These are phyloP conservation scores for Hamamelis virginiana DNA, from an alignment of 164 flowering plant species.

Conservation along the genomic window DNA sequence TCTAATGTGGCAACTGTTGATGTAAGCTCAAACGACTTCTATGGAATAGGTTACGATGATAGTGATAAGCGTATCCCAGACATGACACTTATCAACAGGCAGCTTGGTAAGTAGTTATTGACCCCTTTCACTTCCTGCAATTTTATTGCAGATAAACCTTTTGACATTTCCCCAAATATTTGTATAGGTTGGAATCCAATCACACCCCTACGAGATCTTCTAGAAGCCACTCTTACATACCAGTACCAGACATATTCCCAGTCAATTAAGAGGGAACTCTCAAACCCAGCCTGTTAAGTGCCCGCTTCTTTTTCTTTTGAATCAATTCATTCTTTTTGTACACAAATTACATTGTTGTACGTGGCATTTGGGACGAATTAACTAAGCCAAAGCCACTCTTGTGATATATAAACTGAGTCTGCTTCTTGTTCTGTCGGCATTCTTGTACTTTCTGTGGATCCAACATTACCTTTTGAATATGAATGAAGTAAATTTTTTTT, in stretches of 20 bases:
- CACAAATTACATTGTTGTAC: not conserved
- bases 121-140: not conserved
- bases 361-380: not conserved
- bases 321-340: not conserved
- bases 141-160: not conserved
- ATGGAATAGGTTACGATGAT: constrained; percentile 98
- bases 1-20: constrained; percentile 72
- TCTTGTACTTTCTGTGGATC: constrained; percentile 7
- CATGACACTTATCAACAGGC: constrained; percentile 92
- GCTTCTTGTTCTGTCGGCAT: not conserved
- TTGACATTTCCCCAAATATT: not conserved
- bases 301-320: not conserved
- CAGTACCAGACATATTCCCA: constrained; percentile 14
- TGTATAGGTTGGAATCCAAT: constrained; percentile 20
- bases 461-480: not conserved
- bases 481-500: constrained; percentile 6
- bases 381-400: no score
- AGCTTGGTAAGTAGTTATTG: constrained; percentile 67
- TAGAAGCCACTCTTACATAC: constrained; percentile 14
- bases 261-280: constrained; percentile 11
- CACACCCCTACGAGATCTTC: constrained; percentile 13
- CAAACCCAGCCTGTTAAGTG: constrained; percentile 9
- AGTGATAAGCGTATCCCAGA: constrained; percentile 93
- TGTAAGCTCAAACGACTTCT: constrained; percentile 91
- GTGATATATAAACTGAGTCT: not conserved